phyloP scores from a whole-genome alignment of 2,329 filamentous ascomycete species.

The Arthrocladium fulminans region DNA sequence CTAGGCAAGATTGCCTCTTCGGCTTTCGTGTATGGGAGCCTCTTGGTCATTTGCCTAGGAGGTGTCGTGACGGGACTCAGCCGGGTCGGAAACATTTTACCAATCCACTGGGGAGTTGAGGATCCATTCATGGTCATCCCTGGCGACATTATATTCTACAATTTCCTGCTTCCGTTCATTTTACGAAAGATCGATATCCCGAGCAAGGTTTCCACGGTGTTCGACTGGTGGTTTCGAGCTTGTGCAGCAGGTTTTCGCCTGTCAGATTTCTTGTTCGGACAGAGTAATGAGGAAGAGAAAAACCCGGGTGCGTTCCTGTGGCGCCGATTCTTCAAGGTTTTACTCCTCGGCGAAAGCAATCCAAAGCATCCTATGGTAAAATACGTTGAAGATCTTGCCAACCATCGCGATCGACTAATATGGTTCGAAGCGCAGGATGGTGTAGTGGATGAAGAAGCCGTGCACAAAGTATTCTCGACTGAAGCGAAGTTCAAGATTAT shows the following conservation, averaged over 20 bases:
- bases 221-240: slow-evolving; percentile 90
- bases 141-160: slow-evolving; percentile 89
- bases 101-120: slow-evolving; percentile 87
- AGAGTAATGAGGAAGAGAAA: slow-evolving; percentile 72
- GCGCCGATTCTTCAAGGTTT: background rate
- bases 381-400: slow-evolving; percentile 2
- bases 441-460: background rate
- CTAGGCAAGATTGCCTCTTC: slow-evolving; percentile 94
- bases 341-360: background rate
- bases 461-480: background rate
- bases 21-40: slow-evolving; percentile 84
- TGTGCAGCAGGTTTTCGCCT: slow-evolving; percentile 73
- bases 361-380: slow-evolving; percentile 1
- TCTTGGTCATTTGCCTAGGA: slow-evolving; percentile 87
- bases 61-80: slow-evolving; percentile 70
- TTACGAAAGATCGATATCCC: slow-evolving; percentile 78
- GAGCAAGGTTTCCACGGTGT: slow-evolving; percentile 73
- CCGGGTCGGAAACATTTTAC: slow-evolving; percentile 58
- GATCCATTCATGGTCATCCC: slow-evolving; percentile 92
- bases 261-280: slow-evolving; percentile 87
- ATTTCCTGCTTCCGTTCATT: slow-evolving; percentile 84
- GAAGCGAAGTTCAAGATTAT: slow-evolving; percentile 19
- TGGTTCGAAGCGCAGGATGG: slow-evolving; percentile 1
- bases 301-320: slow-evolving; percentile 36
- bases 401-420: slow-evolving; percentile 1